Evolutionary conservation across 805 yeast genomes (phyloP).

Genomic region (Pichia rugopelliculosa): DNA sequence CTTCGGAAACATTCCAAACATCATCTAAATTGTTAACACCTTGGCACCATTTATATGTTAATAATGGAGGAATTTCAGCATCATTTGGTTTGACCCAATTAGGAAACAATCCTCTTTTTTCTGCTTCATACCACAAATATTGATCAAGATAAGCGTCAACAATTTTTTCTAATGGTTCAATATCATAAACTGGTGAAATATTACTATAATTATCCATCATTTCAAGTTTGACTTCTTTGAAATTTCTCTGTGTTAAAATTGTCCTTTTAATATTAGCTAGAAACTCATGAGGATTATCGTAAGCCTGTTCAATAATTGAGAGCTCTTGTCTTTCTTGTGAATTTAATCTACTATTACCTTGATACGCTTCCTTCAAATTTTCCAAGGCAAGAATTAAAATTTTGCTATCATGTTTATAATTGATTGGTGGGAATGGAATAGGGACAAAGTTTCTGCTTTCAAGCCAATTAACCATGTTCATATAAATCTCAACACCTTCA

Average conservation of each 20-base stretch:
- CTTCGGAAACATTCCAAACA: slow-evolving; percentile 73
- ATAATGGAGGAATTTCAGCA: slow-evolving; percentile 83
- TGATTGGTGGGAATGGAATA: slow-evolving; percentile 87
- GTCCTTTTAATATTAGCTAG: slow-evolving; percentile 76
- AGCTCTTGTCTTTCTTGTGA: slow-evolving; percentile 87
- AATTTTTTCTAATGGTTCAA: slow-evolving; percentile 90
- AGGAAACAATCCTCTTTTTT: slow-evolving; percentile 79
- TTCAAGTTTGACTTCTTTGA: slow-evolving; percentile 79
- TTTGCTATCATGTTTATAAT: slow-evolving; percentile 91
- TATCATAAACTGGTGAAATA: slow-evolving; percentile 74
- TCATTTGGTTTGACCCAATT: slow-evolving; percentile 96
- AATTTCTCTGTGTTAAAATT: slow-evolving; percentile 80
- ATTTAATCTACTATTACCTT: slow-evolving; percentile 68
- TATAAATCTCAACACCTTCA: slow-evolving; percentile 82
- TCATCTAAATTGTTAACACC: slow-evolving; percentile 72
- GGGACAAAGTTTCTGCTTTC: slow-evolving; percentile 78
- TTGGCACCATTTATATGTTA: slow-evolving; percentile 91
- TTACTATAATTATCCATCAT: slow-evolving; percentile 89
- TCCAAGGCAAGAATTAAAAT: slow-evolving; percentile 84
- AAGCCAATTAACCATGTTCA: slow-evolving; percentile 86
- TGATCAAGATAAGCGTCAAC: slow-evolving; percentile 96
- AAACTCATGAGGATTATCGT: slow-evolving; percentile 94
- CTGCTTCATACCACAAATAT: slow-evolving; percentile 94
- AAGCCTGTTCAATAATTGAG: slow-evolving; percentile 91
- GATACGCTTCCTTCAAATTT: slow-evolving; percentile 72